A percentile compares a stretch with the other conserved stretches of the same genome.
Evolutionary conservation across 2,329 filamentous ascomycete species (phyloP).

Genomic region (Lasiodiplodia theobromae): DNA sequence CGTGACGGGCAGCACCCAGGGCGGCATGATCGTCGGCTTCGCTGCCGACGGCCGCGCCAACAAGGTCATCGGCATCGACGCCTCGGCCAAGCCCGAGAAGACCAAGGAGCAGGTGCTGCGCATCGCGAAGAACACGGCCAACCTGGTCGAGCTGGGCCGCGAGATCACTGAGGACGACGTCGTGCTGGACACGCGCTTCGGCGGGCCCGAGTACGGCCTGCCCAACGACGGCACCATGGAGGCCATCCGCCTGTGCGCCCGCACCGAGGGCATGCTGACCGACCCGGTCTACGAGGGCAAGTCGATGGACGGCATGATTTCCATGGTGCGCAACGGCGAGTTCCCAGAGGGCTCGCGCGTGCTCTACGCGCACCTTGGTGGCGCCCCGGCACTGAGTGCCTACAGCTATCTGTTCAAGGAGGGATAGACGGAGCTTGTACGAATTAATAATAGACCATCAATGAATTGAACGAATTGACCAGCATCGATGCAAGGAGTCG

Average conservation of each 20-base stretch:
- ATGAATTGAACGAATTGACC: not conserved
- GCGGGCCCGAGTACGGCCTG: constrained; percentile 72
- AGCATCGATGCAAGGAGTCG: not conserved
- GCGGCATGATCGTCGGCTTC: constrained; percentile 76
- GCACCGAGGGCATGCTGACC: constrained; percentile 75
- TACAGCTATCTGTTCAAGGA: constrained; percentile 51
- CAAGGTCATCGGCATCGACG: constrained; percentile 72
- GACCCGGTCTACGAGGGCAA: constrained; percentile 81
- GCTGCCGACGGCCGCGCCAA: constrained; percentile 54
- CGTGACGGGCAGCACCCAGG: constrained; percentile 74
- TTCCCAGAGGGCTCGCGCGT: constrained; percentile 68
- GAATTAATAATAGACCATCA: not conserved
- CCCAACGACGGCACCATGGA: constrained; percentile 70
- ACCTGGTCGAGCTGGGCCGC: constrained; percentile 66
- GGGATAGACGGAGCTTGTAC: constrained; percentile 1
- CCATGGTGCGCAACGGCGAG: constrained; percentile 68
- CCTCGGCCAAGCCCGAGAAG: constrained; percentile 65
- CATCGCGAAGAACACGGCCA: constrained; percentile 70
- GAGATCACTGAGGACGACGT: constrained; percentile 70
- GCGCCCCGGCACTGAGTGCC: constrained; percentile 73
- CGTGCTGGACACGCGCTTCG: constrained; percentile 69
- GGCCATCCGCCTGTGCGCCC: constrained; percentile 72
- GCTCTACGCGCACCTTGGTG: constrained; percentile 74
- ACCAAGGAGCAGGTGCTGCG: constrained; percentile 71
- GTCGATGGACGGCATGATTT: constrained; percentile 75